phyloP scores from a whole-genome alignment of 2,329 filamentous ascomycete genomes.

The Paecilomyces fulvus region DNA sequence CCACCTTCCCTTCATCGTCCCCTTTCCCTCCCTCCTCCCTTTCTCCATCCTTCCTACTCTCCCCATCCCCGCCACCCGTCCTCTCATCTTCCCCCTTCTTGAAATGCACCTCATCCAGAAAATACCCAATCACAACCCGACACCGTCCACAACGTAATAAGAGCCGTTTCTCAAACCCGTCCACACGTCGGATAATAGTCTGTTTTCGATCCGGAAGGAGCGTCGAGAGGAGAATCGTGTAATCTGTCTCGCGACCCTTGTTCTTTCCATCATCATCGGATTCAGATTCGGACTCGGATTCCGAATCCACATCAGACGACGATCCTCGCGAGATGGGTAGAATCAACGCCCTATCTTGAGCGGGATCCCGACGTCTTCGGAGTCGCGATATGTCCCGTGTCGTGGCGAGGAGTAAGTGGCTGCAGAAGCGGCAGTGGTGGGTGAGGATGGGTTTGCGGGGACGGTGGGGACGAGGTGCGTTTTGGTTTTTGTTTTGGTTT shows the following conservation, averaged over 20 bases:
- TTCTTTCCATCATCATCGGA: constrained; percentile 6
- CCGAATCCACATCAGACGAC: background rate
- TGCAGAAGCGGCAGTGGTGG: constrained; percentile 57
- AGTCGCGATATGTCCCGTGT: constrained; percentile 45
- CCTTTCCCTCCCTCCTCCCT: constrained; percentile 10
- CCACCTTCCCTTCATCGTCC: constrained; percentile 31
- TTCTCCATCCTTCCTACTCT: constrained; percentile 7
- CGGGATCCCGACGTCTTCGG: constrained; percentile 43
- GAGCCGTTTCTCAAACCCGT: constrained; percentile 61
- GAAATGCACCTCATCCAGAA: constrained; percentile 48
- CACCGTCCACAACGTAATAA: constrained; percentile 54
- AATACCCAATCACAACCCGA: constrained; percentile 54
- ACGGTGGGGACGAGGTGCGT: background rate
- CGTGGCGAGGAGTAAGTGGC: constrained; percentile 54
- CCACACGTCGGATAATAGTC: constrained; percentile 46
- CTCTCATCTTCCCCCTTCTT: constrained; percentile 4
- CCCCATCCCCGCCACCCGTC: constrained; percentile 2
- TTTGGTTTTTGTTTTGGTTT: background rate
- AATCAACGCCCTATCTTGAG: constrained; percentile 49
- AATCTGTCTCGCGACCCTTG: constrained; percentile 17
- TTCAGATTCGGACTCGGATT: background rate
- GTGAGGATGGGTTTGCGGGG: constrained; percentile 35
- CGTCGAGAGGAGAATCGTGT: constrained; percentile 46
- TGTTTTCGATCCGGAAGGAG: constrained; percentile 41
- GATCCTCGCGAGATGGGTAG: constrained; percentile 40